Evolutionary conservation across 2,329 filamentous ascomycete genomes (phyloP).

Genomic region (Truncatella angustata): DNA sequence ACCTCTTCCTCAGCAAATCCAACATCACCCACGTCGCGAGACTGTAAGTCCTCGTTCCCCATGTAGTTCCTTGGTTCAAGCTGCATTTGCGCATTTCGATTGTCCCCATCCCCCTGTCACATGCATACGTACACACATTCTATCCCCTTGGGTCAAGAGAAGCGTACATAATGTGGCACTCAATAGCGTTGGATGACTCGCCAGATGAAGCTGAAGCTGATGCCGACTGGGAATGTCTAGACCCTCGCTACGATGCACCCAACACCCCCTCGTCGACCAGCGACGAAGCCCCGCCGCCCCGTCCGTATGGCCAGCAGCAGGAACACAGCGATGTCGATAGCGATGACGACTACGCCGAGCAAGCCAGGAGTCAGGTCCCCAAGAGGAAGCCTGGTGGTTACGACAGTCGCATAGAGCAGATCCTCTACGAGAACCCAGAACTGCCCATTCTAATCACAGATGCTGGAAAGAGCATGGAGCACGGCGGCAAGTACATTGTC

Average conservation of each 20-base stretch:
- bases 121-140: no score
- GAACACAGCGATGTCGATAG: conserved; percentile 42
- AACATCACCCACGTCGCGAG: conserved; percentile 56
- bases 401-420: conserved; percentile 94
- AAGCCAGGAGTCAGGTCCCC: conserved; percentile 44
- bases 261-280: conserved; percentile 71
- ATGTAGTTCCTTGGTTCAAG: conserved; percentile 10
- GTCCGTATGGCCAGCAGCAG: conserved; percentile 22
- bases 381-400: conserved; percentile 80
- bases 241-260: conserved; percentile 61
- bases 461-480: conserved; percentile 92
- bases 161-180: conserved; percentile 36
- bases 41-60: conserved; percentile 48
- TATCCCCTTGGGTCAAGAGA: conserved; percentile 6
- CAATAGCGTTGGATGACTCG: conserved; percentile 33
- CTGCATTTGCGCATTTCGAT: no score
- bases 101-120: no score
- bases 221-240: conserved; percentile 44
- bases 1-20: conserved; percentile 66
- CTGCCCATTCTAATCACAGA: conserved; percentile 89
- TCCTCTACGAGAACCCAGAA: conserved; percentile 91
- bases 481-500: conserved; percentile 89
- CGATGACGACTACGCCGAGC: conserved; percentile 45
- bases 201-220: conserved; percentile 41
- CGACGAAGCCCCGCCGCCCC: conserved; percentile 58